These are phyloP conservation scores for Globisporangium canariense DNA, from an alignment of 352 stramenopile species.

Conservation along the genomic window DNA sequence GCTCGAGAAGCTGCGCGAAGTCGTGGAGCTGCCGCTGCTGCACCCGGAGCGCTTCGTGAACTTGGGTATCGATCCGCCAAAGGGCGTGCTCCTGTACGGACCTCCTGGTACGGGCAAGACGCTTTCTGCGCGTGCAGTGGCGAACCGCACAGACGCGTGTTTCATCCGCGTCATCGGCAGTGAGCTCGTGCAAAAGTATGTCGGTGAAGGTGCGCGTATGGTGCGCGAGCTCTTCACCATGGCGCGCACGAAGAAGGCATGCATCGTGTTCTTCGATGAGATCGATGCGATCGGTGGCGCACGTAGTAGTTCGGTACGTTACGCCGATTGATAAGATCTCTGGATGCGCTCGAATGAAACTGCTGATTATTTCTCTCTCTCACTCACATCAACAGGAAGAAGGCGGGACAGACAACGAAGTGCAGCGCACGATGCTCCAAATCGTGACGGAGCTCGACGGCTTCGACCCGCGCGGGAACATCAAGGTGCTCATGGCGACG, in stretches of 20 bases:
- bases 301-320: constrained; percentile 58
- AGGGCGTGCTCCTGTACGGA: constrained; percentile 98
- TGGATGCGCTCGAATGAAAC: too few species aligned
- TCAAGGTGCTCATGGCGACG: constrained; percentile 99
- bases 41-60: constrained; percentile 99
- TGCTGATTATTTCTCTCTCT: not conserved
- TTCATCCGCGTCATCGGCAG: constrained; percentile 99
- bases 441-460: constrained; percentile 99
- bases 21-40: constrained; percentile 97
- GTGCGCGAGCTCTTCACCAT: constrained; percentile 99
- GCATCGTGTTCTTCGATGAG: constrained; percentile 99
- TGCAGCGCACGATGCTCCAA: constrained; percentile 99
- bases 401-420: constrained; percentile 97
- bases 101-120: constrained; percentile 98
- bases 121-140: constrained; percentile 94
- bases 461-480: constrained; percentile 98
- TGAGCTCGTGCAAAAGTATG: constrained; percentile 99
- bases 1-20: constrained; percentile 98
- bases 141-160: constrained; percentile 98
- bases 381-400: constrained; percentile 57
- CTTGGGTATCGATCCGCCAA: constrained; percentile 98
- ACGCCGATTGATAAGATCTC: too few species aligned
- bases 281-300: constrained; percentile 97
- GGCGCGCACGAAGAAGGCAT: constrained; percentile 98
- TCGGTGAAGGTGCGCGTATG: constrained; percentile 98